Evolutionary conservation across 257 asterid genomes (phyloP), one percentile per base, ranked within the genome.

Genomic region (Catharanthus roseus): DNA sequence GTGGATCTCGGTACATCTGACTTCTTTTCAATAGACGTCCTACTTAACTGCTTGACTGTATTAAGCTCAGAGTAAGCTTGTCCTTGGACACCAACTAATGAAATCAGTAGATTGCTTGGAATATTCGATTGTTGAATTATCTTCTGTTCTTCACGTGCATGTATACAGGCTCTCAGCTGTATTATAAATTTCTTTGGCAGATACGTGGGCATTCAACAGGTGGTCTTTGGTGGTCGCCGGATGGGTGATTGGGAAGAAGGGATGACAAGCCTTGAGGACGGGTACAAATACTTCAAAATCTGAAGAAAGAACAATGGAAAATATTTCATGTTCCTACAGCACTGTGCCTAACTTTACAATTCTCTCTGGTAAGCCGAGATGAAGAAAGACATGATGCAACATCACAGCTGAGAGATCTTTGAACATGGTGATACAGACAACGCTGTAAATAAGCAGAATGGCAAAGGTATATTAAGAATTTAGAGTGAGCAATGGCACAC

Each of bases 211-310:
- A 93, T 93, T 60, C 91, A 93, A 49, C 97, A 93, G 81, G 98
- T 93, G 18, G 96, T 90, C 60, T 93, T 93, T 62, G 97, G 97
- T 26, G 98, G 96, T 44, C 86, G 85, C 7, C 71, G 81, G 42
- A 76, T 93, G 85, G 95, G 96, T 49, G 97, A 93, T 79, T 93
- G 98, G 97, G 98, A 93, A 83, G 97, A 93, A 64, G 98, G 96
- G 67, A 93, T 93, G 98, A 90, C 88, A 2, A 84, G 82, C 61
- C 75, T 95, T 50, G 96, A 86, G 6, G 78, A 76, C 62, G 98
- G 98, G n/a, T 93, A 90, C 82, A 93, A 86, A 75, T 85, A 84
- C 79, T 93, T 93, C 82, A 87, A 90, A 79, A 89, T 90, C 71
- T 93, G 89, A 89, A 63, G 67, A 18, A 49, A 34, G 67, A 31